phyloP scores from a whole-genome alignment of 768 basidiomycete genomes.

The Calocera viscosa region DNA sequence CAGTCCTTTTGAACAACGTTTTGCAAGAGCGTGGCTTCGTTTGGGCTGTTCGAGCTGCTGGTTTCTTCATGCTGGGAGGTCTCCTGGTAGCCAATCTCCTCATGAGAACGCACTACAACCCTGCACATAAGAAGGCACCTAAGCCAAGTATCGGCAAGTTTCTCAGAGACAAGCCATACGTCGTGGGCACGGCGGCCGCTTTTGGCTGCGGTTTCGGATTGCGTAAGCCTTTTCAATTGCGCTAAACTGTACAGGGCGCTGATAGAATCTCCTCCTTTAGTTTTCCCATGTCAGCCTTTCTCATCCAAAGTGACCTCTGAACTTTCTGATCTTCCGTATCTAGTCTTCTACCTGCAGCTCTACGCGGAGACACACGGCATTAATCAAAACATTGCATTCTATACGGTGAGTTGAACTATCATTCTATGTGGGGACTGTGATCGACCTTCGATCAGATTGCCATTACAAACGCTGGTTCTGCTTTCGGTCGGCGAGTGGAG shows the following conservation, averaged over 20 bases:
- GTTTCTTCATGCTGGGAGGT: slow-evolving; percentile 29
- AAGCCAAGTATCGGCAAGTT: slow-evolving; percentile 10
- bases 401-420: slow-evolving; percentile 9
- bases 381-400: slow-evolving; percentile 14
- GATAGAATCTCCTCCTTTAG: background rate
- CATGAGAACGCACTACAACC: slow-evolving; percentile 26
- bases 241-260: background rate
- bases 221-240: background rate
- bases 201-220: background rate
- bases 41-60: background rate
- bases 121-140: background rate
- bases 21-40: background rate
- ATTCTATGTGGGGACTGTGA: background rate
- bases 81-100: slow-evolving; percentile 27
- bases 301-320: background rate
- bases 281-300: background rate
- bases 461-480: slow-evolving; percentile 30
- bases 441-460: slow-evolving; percentile 24
- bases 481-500: slow-evolving; percentile 8
- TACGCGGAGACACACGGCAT: slow-evolving; percentile 13
- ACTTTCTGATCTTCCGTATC: background rate
- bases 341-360: slow-evolving; percentile 17
- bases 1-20: background rate
- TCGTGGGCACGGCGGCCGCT: slow-evolving; percentile 1
- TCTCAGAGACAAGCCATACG: slow-evolving; percentile 12